Base-by-base conservation (phyloP, 1,139 yeast genomes). In the Diutina sp. region DNA sequence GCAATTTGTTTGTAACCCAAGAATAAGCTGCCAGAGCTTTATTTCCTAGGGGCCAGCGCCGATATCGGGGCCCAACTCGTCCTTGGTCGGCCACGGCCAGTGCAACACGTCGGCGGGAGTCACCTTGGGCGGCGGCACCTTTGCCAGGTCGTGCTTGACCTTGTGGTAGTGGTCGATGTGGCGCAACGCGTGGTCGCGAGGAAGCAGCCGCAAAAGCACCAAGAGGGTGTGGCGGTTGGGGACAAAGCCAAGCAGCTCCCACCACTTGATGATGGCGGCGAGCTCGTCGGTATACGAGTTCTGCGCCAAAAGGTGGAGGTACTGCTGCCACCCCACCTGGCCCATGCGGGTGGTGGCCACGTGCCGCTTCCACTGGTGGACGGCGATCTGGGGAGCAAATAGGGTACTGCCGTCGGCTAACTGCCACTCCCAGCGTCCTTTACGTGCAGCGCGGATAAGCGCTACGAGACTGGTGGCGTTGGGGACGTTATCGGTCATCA, bases 341-440 rank as follows among this genome's bases (percentile, higher is more conserved):
- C 74, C 69, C 0, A 90, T 87, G 51, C 69, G 69, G 3, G 60
- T 32, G 57, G 56, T 69, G 70, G 45, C 28, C 18, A 60, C 62
- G 54, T 70, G 58, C 28, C 60, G 65, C 58, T 79, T 76, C 66
- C 84, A 82, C 64, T 85, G 88, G 51, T 72, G 76, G 6, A 83
- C 74, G 0, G 87, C 84, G 16, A 83, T 72, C 60, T 84, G 89
- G 0, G 85, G 74, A 0, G 90, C 87, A 58, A 69, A 78, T 44
- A 77, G 60, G 6, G 14, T n/a, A 1, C 70, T 71, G 4, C 71
- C 80, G 14, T 47, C 51, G 18, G n/a, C 30, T 5, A 30, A 16
- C 16, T 44, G 87, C 53, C 53, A 50, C n/a, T 29, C 28, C 44
- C 44, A 57, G 1, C 61, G 60, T 6, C 61, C 58, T 28, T 62